Evolutionary conservation across 2,329 filamentous ascomycete genomes (phyloP), one percentile per base, ranked within the genome.

Genomic region (Diatrype stigma): DNA sequence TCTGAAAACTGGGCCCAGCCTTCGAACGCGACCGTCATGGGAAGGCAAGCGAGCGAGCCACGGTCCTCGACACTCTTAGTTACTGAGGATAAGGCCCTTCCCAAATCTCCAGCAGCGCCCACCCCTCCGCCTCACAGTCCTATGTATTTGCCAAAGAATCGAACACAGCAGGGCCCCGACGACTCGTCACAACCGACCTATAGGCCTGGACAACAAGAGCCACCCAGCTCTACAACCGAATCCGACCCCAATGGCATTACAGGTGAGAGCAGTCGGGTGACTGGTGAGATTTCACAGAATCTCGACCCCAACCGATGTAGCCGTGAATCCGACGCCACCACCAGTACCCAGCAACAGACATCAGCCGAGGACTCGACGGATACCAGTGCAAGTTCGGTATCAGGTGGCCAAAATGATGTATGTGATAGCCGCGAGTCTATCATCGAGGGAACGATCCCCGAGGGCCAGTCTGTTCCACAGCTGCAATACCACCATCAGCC

Each of bases 401-500:
- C 76, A 8, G 77, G 63, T 7, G 61, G 76, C 14, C 64, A 70
- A 46, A 76, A 76, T 46, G 80, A 82, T 55, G 67, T 62, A 44
- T 66, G 66, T 12, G 77, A 80, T 35, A 70, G 68, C 56, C 70
- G 67, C 46, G 79, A 77, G 60, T 81, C 79, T 6, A 61, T 79
- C 28, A 67, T 75, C 23, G 76, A 79, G 40, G 74, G 73, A 16
- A 67, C 69, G 47, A 61, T 70, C 46, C 61, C 69, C 6, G 70
- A 67, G 49, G 70, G 65, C 55, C 70, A 73, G 49, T 66, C 73
- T 3, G 77, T 85, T 8, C 79, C 81, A 11, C 77, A 77, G 55
- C 75, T 85, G 49, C 81, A 85, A 61, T 85, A 86, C 58, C 80
- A 85, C 58, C 82, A 82, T 57, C 74, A 76, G 46, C 65, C 74